A percentile compares a stretch with the other conserved stretches of the same genome.
Evolutionary conservation across 2,329 filamentous ascomycete genomes (phyloP).

Genomic region (Fusarium mundagurra): DNA sequence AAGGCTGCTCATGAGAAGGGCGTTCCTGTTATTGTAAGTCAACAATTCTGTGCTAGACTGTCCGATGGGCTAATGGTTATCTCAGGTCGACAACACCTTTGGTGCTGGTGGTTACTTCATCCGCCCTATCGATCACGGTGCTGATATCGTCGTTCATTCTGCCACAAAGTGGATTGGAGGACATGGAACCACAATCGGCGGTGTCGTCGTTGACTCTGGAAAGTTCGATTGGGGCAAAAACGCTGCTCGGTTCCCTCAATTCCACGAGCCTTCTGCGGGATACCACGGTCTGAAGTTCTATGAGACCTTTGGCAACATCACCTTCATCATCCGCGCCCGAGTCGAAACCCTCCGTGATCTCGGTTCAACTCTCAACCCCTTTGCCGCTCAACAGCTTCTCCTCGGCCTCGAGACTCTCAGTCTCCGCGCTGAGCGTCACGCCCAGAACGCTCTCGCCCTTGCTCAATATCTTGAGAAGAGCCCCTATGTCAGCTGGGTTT

Average conservation of each 20-base stretch:
- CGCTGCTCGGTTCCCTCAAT: slow-evolving; percentile 87
- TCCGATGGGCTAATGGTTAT: not conserved
- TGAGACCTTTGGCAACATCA: slow-evolving; percentile 86
- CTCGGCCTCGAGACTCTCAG: slow-evolving; percentile 91
- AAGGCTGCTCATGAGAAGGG: slow-evolving; percentile 78
- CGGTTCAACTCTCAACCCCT: slow-evolving; percentile 84
- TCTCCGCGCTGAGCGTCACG: slow-evolving; percentile 86
- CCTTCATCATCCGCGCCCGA: slow-evolving; percentile 85
- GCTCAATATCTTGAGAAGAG: slow-evolving; percentile 87
- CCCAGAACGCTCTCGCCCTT: slow-evolving; percentile 81
- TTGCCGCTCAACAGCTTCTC: slow-evolving; percentile 90
- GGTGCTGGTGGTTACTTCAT: slow-evolving; percentile 91
- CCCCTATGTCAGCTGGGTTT: slow-evolving; percentile 89
- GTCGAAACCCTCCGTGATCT: slow-evolving; percentile 92
- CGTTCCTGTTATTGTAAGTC: slow-evolving; percentile 69
- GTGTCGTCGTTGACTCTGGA: slow-evolving; percentile 86
- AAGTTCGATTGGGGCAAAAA: slow-evolving; percentile 95
- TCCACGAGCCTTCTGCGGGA: slow-evolving; percentile 86
- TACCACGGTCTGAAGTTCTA: slow-evolving; percentile 96
- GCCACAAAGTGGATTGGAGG: slow-evolving; percentile 98
- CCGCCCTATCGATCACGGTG: slow-evolving; percentile 87
- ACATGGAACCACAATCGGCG: slow-evolving; percentile 91
- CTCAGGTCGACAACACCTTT: slow-evolving; percentile 92
- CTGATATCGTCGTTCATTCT: slow-evolving; percentile 93
- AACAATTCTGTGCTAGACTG: not conserved